Base-by-base conservation (phyloP, 768 basidiomycete species). In the Auriscalpium microsporum region DNA sequence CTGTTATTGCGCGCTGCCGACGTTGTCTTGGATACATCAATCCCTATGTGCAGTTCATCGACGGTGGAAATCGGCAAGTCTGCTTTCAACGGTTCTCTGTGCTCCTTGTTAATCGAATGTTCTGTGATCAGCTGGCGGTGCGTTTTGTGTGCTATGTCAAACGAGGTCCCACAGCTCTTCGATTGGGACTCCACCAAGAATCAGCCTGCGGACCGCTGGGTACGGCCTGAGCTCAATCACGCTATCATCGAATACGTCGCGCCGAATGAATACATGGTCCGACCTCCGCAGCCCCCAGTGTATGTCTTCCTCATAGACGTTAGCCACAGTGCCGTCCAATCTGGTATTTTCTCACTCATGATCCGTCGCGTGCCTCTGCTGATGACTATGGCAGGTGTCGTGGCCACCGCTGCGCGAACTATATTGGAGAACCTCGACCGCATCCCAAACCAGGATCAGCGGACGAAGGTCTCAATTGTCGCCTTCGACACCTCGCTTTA, bases 191-290 rank as follows among this genome's bases (percentile, higher is more conserved):
- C 94, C 69, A 81, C 78, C 52, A 84, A 82, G 59, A 96, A 95
- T 66, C 88, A 92, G 69, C 94, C 94, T 35, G 94, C 91, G 11
- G 96, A 99, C 71, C 76, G 96, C 54, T 99, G 96, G 94, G 74
- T 81, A 33, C 84, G 96, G 57, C 83, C 90, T 1, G 96, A 99
- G 72, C 78, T 99, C 52, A 98, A 96, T 64, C 83, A 90, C 67
- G 82, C 86, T 38, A 89, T 86, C n/a, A 91, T 99, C 51, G 96
- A 99, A 69, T 99, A 84, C 66, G 90, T 99, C 52, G 96, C 96
- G 1, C 94, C 96, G 8, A 95, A 94, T 0, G 96, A 99, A 72
- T 99, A 99, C 71, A 98, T 98, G 96, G 95, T 94, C 67, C 88
- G 96, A 59, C 87, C 96, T 7, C 96, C 96, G 52, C 96, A 98